Evolutionary conservation across 1,284 basidiomycete species (phyloP).

Genomic region (Trichosporon faecale): DNA sequence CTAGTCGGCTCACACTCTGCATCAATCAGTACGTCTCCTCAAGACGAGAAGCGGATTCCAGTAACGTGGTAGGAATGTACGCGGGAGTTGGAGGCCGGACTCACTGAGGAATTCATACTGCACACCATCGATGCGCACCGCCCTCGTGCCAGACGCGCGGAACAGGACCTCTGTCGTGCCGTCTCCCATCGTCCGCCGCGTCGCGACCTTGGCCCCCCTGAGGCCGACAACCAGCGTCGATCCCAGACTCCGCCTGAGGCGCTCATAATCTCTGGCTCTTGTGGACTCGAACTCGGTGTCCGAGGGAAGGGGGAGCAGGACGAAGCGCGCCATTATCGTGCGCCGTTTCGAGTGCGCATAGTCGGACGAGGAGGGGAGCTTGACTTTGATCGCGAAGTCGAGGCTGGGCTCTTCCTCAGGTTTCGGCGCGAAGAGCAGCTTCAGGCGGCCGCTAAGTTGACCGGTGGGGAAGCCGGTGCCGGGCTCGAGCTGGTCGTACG

Average conservation of each 20-base stretch:
- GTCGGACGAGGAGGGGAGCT: not conserved
- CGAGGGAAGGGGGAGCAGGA: not conserved
- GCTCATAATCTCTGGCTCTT: not conserved
- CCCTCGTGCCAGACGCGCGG: not conserved
- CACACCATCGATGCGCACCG: not conserved
- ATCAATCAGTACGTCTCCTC: not conserved
- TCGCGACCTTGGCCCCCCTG: not conserved
- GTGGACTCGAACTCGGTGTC: not conserved
- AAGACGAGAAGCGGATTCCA: not conserved
- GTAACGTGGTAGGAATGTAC: too few relatives aligned
- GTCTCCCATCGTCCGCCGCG: not conserved
- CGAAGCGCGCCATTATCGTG: not conserved
- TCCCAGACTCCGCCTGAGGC: not conserved
- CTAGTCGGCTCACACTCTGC: not conserved
- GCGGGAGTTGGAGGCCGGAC: conserved; percentile 1
- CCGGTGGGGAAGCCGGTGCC: not conserved
- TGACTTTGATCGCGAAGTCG: conserved; percentile 4
- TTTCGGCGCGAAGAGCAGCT: not conserved
- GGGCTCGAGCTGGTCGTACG: not conserved
- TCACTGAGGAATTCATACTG: not conserved
- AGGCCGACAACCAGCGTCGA: not conserved
- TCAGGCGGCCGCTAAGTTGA: not conserved
- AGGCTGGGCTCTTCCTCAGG: not conserved
- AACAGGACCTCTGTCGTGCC: not conserved
- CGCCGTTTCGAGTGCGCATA: not conserved